These are phyloP conservation scores for Persicaria maculosa DNA, from an alignment of 148 eudicot genomes.

Conservation along the genomic window DNA sequence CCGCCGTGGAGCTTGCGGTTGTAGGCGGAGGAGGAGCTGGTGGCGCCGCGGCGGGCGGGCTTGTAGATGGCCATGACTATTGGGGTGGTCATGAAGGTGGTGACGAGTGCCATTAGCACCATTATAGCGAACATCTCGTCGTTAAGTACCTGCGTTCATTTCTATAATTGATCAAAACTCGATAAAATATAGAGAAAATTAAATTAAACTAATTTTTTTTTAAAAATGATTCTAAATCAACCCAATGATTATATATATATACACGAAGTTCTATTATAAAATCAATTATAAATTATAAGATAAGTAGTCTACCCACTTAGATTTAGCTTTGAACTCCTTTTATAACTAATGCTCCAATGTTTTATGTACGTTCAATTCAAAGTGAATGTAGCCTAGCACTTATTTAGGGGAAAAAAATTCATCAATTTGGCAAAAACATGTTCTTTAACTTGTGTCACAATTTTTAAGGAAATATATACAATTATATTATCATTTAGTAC, in stretches of 20 bases:
- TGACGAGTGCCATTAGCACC: conserved; percentile 63
- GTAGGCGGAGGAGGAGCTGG: neutral
- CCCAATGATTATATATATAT: neutral
- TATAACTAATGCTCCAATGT: neutral
- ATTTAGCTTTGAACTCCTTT: no score
- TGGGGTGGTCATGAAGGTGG: conserved; percentile 65
- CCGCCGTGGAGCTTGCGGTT: conserved; percentile 6
- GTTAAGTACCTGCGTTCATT: conserved; percentile 41
- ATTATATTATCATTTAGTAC: neutral
- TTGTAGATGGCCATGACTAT: conserved; percentile 48
- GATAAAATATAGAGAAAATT: no score
- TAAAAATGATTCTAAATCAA: neutral
- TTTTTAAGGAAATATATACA: neutral
- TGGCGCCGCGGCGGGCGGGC: conserved; percentile 28
- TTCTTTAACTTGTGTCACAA: neutral
- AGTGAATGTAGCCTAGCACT: neutral
- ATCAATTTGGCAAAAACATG: no score
- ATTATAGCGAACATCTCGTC: conserved; percentile 62
- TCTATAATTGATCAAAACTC: no score
- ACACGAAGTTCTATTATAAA: no score
- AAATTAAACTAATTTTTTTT: no score
- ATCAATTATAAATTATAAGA: no score
- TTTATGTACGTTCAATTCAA: neutral
- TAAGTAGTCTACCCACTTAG: no score
- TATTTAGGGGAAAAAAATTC: no score